A percentile compares a stretch with the other conserved stretches of the same genome.
Conservation (phyloP, 2,329 filamentous ascomycete genomes). For the Pseudogymnoascus sp. region DNA sequence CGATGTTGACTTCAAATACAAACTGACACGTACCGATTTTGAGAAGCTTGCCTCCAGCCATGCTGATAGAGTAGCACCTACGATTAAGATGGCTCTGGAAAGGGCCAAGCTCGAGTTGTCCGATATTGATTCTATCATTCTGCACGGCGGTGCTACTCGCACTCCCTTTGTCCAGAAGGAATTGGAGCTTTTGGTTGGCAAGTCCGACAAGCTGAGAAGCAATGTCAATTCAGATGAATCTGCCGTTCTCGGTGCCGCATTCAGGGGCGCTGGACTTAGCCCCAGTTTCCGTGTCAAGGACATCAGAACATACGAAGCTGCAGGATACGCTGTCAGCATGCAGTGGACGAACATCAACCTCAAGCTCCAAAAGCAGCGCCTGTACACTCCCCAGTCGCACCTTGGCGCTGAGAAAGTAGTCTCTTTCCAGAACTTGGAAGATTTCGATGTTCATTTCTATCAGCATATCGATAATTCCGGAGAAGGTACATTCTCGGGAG, state of each 20-base stretch:
- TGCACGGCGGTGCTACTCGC: conserved; percentile 82
- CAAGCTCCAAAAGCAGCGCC: conserved; percentile 68
- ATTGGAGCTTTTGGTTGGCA: conserved; percentile 68
- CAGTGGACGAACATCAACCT: conserved; percentile 64
- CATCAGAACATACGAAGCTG: conserved; percentile 73
- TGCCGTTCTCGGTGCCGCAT: conserved; percentile 90
- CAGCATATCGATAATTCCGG: conserved; percentile 54
- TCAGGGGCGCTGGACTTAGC: conserved; percentile 86
- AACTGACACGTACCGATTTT: conserved; percentile 71
- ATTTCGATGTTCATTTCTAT: conserved; percentile 74
- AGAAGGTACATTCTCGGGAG: conserved; percentile 34
- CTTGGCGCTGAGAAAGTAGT: conserved; percentile 77
- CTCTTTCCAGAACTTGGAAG: conserved; percentile 71
- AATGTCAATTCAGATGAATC: conserved; percentile 98
- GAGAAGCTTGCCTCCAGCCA: conserved; percentile 68
- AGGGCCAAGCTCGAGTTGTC: conserved; percentile 63
- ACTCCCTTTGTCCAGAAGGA: conserved; percentile 92
- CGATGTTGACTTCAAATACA: conserved; percentile 89
- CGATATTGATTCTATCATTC: conserved; percentile 82
- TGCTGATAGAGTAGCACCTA: conserved; percentile 58
- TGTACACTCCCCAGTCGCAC: conserved; percentile 73
- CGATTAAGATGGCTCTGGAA: conserved; percentile 67
- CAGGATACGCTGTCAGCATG: conserved; percentile 66
- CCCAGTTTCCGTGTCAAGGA: conserved; percentile 98
- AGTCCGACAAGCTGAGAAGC: conserved; percentile 71